Evolutionary conservation across 768 basidiomycete species (phyloP), one percentile per base, ranked within the genome.

Genomic region (Tylopilus sp.): DNA sequence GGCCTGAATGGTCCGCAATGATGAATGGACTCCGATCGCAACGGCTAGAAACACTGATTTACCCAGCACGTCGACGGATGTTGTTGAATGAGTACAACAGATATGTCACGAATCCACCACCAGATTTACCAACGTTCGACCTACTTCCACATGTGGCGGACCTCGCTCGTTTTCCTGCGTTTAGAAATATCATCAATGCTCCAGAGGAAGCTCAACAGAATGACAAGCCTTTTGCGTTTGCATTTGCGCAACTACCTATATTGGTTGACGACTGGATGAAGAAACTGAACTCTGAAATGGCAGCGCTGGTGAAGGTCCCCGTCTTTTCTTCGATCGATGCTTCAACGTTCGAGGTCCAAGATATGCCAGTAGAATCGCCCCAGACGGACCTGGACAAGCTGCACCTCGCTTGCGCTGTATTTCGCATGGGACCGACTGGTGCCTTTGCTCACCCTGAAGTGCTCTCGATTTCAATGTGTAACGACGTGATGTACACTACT

Each of bases 61-160:
- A 47, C 42, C 15, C 18, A 1, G 47, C 52, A 1, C 61, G 58
- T 39, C 52, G 58, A 42, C 26, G 28, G 17, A 42, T 4, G 6
- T 33, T 62, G 10, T 25, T 40, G 7, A 11, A 13, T 1, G 49
- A 48, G 44, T 63, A 63, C 40, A 10, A 15, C 30, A 46, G 13
- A 40, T 62, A 54, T 20, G 46, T 57, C 35, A 57, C 18, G 17
- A 11, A 22, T 20, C 43, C 55, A 23, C 41, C 48, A 21, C 40
- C 48, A 5, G 47, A 50, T 41, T 22, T 47, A 12, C 54, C 31
- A 10, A 28, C 21, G 8, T 35, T 46, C 18, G 48, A 46, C 20
- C 35, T 60, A 17, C 51, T 60, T 9, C 61, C 61, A n/a, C 58
- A 60, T 23, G 48, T 51, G 20, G 50, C 20, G 12, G 55, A 62